Base-by-base conservation (phyloP, 371 early-diverging fungal species). In the Mucor plumbeus region DNA sequence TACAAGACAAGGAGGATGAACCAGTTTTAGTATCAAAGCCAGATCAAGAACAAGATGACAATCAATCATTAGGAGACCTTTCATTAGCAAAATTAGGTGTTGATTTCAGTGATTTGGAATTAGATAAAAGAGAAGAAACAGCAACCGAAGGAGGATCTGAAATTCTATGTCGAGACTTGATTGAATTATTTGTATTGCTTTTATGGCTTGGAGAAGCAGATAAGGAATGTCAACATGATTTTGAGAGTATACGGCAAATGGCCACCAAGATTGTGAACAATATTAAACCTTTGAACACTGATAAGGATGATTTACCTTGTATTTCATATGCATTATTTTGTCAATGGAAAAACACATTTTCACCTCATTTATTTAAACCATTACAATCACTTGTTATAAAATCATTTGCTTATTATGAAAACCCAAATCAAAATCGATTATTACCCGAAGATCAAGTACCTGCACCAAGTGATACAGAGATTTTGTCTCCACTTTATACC, bases 341-440 rank as follows among this genome's bases (percentile, higher is more conserved):
- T n/a, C 61, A 69, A 31, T 89, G 85, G 78, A 74, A 76, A 47
- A 36, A 61, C 4, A 81, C 78, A 3, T 83, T 85, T 69, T 73
- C 79, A 0, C 87, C 89, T 7, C 73, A 83, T 61, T 39, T 85
- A 3, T 85, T 86, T 53, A 71, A 76, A 34, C 70, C 79, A 1
- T 64, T 86, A 7, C 79, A 82, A 34, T 79, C 77, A 5, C 82
- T 85, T 50, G 73, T 89, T 36, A 84, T 82, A 35, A 77, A 67
- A 34, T 63, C 78, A 54, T 89, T 89, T 55, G 69, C 72, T 1
- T 73, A 65, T 41, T 44, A 65, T 40, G 54, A 56, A 1, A 39
- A 21, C 7, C 15, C 69, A n/a, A 70, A 70, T 17, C 17, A 41
- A 35, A 14, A 35, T 7, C 56, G 62, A 34, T 17, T 62, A 26